Evolutionary conservation across 352 stramenopile genomes (phyloP).

Genomic region (Globisporangium abappressorium): DNA sequence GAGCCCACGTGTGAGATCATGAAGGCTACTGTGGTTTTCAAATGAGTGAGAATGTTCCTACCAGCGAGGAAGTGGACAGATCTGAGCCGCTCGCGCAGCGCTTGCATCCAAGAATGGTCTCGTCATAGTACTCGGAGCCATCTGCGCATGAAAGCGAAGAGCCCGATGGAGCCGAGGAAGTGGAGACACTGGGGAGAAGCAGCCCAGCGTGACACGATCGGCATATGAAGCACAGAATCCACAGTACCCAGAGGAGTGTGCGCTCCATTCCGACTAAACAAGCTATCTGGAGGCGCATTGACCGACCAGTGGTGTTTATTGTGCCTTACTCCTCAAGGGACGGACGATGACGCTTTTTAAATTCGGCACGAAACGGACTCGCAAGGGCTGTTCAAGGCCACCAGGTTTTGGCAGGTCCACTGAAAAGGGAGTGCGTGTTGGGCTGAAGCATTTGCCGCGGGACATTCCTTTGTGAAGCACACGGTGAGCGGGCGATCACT

Average conservation of each 20-base stretch:
- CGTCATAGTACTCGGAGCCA: slow-evolving; percentile 53
- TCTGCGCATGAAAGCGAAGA: slow-evolving; percentile 24
- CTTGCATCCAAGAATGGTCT: slow-evolving; percentile 50
- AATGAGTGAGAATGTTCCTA: background rate
- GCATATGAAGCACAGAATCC: background rate
- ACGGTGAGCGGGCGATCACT: no score
- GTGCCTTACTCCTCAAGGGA: background rate
- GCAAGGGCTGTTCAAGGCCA: background rate
- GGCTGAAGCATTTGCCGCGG: no score
- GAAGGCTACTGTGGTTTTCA: background rate
- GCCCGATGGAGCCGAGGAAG: background rate
- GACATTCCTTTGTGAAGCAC: no score
- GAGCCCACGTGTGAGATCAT: background rate
- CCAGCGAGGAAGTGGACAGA: slow-evolving; percentile 20
- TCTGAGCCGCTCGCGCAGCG: slow-evolving; percentile 39
- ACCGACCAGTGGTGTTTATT: background rate
- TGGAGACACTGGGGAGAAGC: background rate
- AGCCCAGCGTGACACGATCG: slow-evolving; percentile 1
- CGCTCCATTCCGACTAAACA: background rate
- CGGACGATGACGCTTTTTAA: background rate
- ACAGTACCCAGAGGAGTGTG: background rate
- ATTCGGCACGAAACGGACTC: background rate
- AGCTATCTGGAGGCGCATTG: background rate
- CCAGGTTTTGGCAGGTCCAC: no score
- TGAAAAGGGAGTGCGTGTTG: no score